Evolutionary conservation across 768 basidiomycete species (phyloP).

Genomic region (Tricholoma flavovirens): DNA sequence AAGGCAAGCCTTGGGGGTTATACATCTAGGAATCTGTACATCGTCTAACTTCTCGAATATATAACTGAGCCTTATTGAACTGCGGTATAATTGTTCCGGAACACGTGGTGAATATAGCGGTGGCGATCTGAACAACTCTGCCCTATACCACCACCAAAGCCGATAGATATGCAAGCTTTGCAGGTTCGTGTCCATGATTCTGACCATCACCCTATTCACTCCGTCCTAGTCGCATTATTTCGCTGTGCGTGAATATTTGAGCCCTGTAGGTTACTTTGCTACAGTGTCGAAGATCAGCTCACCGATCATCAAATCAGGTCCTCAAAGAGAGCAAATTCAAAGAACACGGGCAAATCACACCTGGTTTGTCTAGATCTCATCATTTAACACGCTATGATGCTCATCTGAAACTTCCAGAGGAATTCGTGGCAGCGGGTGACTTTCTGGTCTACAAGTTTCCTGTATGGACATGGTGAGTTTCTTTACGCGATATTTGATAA

Average conservation of each 20-base stretch:
- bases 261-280: conserved; percentile 46
- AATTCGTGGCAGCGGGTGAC: conserved; percentile 97
- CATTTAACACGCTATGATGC: conserved; percentile 13
- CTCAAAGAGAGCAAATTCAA: conserved; percentile 98
- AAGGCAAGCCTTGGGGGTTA: too few species aligned
- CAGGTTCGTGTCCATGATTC: conserved; percentile 22
- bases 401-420: conserved; percentile 51
- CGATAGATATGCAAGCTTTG: conserved; percentile 33
- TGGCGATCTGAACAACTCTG: conserved; percentile 9
- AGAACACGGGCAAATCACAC: conserved; percentile 94
- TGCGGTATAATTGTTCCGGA: background rate
- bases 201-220: background rate
- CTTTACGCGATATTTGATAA: conserved; percentile 1
- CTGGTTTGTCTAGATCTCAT: conserved; percentile 47
- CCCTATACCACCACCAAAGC: conserved; percentile 13
- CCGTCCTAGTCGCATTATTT: conserved; percentile 13
- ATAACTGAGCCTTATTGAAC: background rate
- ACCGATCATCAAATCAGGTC: conserved; percentile 52
- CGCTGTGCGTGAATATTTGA: conserved; percentile 83
- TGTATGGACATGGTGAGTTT: conserved; percentile 88
- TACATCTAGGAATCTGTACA: background rate
- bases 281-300: conserved; percentile 23
- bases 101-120: conserved; percentile 23
- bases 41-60: background rate
- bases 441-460: conserved; percentile 98